Conservation (phyloP, 192 early-diverging fungal genomes). For the Umbelopsis isabellina region DNA sequence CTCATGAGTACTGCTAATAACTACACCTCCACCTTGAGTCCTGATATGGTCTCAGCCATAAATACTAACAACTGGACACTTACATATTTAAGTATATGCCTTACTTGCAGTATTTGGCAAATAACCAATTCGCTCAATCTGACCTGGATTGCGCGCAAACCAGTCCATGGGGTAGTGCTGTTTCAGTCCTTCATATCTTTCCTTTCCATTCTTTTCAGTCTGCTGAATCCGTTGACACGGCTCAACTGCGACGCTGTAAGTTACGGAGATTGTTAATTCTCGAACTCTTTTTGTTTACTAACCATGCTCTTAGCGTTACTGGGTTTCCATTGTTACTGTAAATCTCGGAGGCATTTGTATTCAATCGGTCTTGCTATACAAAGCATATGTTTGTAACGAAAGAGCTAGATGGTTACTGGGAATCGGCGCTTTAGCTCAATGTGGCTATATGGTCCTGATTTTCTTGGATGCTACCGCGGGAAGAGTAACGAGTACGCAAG, state of each 20-base stretch:
- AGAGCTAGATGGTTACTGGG: slow-evolving; percentile 26
- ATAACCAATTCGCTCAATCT: slow-evolving; percentile 12
- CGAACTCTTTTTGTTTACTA: neutral
- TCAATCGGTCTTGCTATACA: slow-evolving; percentile 38
- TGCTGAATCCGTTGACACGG: slow-evolving; percentile 24
- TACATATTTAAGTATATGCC: slow-evolving; percentile 23
- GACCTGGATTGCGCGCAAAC: slow-evolving; percentile 22
- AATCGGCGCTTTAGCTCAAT: slow-evolving; percentile 28
- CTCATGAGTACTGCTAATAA: neutral
- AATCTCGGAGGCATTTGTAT: slow-evolving; percentile 39
- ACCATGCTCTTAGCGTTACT: slow-evolving; percentile 25
- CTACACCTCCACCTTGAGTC: neutral
- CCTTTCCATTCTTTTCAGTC: slow-evolving; percentile 26
- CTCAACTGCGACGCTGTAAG: slow-evolving; percentile 30
- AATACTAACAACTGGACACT: slow-evolving; percentile 10
- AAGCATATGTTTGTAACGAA: slow-evolving; percentile 40
- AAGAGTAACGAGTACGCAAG: slow-evolving; percentile 21
- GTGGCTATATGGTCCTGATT: slow-evolving; percentile 32
- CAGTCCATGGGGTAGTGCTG: slow-evolving; percentile 31
- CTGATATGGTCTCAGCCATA: neutral
- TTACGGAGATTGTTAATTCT: neutral
- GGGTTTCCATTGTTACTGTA: slow-evolving; percentile 37
- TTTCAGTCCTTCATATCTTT: slow-evolving; percentile 26
- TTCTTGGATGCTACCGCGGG: slow-evolving; percentile 32
- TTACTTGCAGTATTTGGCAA: slow-evolving; percentile 27